phyloP scores from a whole-genome alignment of 1,284 basidiomycete species.

The Irpex lacteus region DNA sequence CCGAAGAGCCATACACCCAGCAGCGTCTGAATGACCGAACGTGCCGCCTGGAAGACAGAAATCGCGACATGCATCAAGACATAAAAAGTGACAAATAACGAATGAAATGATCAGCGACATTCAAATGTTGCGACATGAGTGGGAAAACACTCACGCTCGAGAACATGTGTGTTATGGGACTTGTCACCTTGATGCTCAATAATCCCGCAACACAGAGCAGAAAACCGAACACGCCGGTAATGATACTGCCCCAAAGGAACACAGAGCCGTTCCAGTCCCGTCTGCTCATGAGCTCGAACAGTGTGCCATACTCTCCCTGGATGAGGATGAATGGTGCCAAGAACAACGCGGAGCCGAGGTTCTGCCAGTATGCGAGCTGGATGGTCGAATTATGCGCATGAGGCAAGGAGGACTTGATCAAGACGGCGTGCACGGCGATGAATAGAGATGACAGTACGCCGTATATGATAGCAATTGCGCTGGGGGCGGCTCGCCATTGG shows the following conservation, averaged over 20 bases:
- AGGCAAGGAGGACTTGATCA: slow-evolving; percentile 68
- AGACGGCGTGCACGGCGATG: slow-evolving; percentile 71
- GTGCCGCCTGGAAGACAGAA: slow-evolving; percentile 48
- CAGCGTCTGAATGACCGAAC: slow-evolving; percentile 71
- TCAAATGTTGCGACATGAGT: slow-evolving; percentile 3
- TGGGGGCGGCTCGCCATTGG: slow-evolving; percentile 39
- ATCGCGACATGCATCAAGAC: not conserved
- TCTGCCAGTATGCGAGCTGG: slow-evolving; percentile 75
- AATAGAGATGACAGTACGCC: slow-evolving; percentile 69
- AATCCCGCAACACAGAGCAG: slow-evolving; percentile 68
- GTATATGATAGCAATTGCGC: slow-evolving; percentile 57
- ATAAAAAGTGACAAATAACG: not conserved
- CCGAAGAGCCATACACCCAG: slow-evolving; percentile 66
- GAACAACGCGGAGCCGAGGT: slow-evolving; percentile 62
- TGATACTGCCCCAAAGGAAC: slow-evolving; percentile 60
- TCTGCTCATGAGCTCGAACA: slow-evolving; percentile 37
- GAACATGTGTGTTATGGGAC: slow-evolving; percentile 76
- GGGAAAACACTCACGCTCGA: slow-evolving; percentile 50
- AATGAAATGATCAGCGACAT: slow-evolving; percentile 3
- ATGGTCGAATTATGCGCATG: slow-evolving; percentile 68
- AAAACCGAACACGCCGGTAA: slow-evolving; percentile 74
- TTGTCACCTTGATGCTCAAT: slow-evolving; percentile 71
- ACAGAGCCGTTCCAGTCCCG: slow-evolving; percentile 47
- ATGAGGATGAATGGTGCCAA: slow-evolving; percentile 60
- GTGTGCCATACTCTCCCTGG: slow-evolving; percentile 45